phyloP scores from a whole-genome alignment of 345 rosid genomes.

The Psidium guajava region DNA sequence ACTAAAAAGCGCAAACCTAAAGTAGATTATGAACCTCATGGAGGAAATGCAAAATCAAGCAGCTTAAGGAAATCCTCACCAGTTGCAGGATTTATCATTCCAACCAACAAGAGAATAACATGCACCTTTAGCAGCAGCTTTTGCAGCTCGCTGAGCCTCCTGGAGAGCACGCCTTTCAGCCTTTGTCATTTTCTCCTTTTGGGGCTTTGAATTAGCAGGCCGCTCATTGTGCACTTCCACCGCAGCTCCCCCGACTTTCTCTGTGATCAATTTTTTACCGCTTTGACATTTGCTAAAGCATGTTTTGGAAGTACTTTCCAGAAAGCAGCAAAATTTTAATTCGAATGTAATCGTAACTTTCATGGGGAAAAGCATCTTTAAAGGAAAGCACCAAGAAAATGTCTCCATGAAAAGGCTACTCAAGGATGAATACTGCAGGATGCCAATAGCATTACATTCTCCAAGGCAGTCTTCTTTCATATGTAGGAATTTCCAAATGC shows the following conservation, averaged over 20 bases:
- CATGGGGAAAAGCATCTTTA: neutral
- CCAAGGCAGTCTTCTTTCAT: neutral
- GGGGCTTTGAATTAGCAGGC: conserved; percentile 33
- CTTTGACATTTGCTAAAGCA: neutral
- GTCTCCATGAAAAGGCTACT: neutral
- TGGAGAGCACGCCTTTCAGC: conserved; percentile 92
- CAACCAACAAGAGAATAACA: neutral
- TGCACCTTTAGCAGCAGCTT: conserved; percentile 82
- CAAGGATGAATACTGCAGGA: neutral
- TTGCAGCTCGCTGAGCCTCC: conserved; percentile 91
- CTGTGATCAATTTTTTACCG: conserved; percentile 19
- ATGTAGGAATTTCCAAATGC: neutral
- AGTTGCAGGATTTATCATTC: neutral
- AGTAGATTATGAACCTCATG: neutral
- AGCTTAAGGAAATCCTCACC: neutral
- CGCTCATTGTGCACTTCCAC: conserved; percentile 41
- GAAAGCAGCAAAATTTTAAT: neutral
- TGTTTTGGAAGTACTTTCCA: neutral
- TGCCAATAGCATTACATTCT: neutral
- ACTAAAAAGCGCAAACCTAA: neutral
- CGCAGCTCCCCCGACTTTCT: conserved; percentile 30
- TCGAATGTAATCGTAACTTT: neutral
- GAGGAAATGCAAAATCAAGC: neutral
- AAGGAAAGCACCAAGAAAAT: neutral
- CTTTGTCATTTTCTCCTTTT: conserved; percentile 80